phyloP scores from a whole-genome alignment of 1,284 basidiomycete genomes.

The Heterobasidion irregulare region DNA sequence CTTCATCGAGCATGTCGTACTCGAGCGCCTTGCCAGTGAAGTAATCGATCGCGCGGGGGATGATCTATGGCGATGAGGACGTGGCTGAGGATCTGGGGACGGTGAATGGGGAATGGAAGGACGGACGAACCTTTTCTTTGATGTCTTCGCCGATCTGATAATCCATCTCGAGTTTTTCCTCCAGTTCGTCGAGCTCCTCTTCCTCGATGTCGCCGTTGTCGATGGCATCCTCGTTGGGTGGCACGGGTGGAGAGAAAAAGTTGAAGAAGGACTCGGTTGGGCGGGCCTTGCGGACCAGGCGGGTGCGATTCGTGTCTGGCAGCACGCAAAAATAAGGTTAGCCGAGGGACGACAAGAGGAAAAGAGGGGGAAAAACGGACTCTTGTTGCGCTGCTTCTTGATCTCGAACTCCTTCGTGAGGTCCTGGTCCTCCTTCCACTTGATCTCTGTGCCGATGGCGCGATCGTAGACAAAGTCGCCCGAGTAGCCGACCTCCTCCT shows the following conservation, averaged over 20 bases:
- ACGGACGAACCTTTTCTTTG: slow-evolving; percentile 76
- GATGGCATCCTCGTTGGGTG: slow-evolving; percentile 61
- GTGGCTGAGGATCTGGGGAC: background rate
- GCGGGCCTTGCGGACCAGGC: slow-evolving; percentile 83
- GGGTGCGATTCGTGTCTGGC: slow-evolving; percentile 86
- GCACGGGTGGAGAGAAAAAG: slow-evolving; percentile 88
- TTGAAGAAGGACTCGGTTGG: slow-evolving; percentile 95
- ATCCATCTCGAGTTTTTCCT: slow-evolving; percentile 91
- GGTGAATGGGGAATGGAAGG: background rate
- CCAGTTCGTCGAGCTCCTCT: slow-evolving; percentile 85
- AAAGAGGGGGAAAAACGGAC: slow-evolving; percentile 37
- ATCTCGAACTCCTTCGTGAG: slow-evolving; percentile 96
- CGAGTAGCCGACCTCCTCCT: slow-evolving; percentile 87
- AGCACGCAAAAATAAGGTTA: background rate
- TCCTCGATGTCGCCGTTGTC: slow-evolving; percentile 76
- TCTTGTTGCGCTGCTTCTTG: slow-evolving; percentile 99
- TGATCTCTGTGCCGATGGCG: slow-evolving; percentile 84
- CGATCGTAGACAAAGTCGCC: slow-evolving; percentile 96
- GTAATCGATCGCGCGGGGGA: slow-evolving; percentile 91
- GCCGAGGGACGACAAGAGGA: no score
- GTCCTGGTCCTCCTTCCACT: slow-evolving; percentile 98
- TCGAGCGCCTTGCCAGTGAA: slow-evolving; percentile 96
- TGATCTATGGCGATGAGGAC: slow-evolving; percentile 47
- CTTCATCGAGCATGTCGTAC: slow-evolving; percentile 75
- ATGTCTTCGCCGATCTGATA: slow-evolving; percentile 99